These are phyloP conservation scores for Trichophyton rubrum DNA, from an alignment of 2,329 filamentous ascomycete species.

Conservation along the genomic window DNA sequence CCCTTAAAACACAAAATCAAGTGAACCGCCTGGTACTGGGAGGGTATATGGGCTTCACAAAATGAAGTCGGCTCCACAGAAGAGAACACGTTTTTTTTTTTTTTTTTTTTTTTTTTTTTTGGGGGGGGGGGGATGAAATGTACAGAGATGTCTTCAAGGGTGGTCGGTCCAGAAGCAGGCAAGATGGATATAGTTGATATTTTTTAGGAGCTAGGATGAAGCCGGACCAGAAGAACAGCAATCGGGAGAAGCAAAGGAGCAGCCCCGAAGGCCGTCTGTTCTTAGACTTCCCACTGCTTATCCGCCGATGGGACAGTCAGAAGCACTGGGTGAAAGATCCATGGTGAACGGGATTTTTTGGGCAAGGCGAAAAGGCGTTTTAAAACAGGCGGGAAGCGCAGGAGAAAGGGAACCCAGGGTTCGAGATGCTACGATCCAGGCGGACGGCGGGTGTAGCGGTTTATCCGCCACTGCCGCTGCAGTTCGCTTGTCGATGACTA, in stretches of 20 bases:
- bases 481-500: not conserved
- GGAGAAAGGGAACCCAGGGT: not conserved
- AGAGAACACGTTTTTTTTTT: not conserved
- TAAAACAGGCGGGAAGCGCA: not conserved
- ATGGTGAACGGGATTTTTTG: constrained; percentile 7
- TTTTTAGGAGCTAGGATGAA: not conserved
- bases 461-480: constrained; percentile 1
- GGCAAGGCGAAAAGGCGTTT: not conserved
- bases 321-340: constrained; percentile 10
- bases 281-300: constrained; percentile 2
- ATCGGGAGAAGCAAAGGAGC: not conserved
- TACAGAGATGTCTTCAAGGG: not conserved
- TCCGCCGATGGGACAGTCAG: constrained; percentile 11
- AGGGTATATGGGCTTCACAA: not conserved
- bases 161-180: no score
- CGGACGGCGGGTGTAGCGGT: not conserved
- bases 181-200: not conserved
- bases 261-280: constrained; percentile 1
- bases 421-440: not conserved
- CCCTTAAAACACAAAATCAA: not conserved
- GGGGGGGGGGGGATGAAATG: not conserved
- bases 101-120: no score
- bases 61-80: not conserved
- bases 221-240: not conserved
- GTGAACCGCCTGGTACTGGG: not conserved